Evolutionary conservation across 257 asterid genomes (phyloP).

Genomic region (Cinchona pubescens): DNA sequence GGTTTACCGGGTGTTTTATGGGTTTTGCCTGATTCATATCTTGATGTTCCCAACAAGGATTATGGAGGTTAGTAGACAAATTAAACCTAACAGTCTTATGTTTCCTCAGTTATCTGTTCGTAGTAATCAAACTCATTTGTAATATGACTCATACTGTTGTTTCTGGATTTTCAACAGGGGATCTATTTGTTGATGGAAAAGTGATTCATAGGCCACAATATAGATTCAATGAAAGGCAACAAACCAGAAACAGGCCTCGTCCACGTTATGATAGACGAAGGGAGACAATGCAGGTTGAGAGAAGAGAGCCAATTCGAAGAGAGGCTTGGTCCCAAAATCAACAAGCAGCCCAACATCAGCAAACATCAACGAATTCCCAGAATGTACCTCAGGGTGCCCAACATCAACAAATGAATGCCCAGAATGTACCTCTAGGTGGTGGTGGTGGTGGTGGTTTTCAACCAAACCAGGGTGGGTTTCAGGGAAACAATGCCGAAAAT

Average conservation of each 20-base stretch:
- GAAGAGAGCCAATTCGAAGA: conserved; percentile 40
- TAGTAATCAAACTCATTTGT: background rate
- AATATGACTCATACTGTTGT: too few relatives aligned
- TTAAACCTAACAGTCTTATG: background rate
- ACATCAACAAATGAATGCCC: conserved; percentile 23
- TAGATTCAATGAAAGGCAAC: conserved; percentile 54
- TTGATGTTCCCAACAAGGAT: conserved; percentile 80
- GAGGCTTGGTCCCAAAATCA: conserved; percentile 25
- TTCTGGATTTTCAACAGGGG: conserved; percentile 45
- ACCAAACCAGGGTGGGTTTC: conserved; percentile 23
- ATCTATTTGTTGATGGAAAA: conserved; percentile 69
- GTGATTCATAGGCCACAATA: conserved; percentile 78
- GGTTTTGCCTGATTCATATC: conserved; percentile 90
- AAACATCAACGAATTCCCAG: conserved; percentile 18
- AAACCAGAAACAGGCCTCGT: conserved; percentile 57
- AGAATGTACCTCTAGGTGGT: conserved; percentile 18
- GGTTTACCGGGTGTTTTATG: conserved; percentile 71
- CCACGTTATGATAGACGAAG: conserved; percentile 79
- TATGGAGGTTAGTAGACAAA: conserved; percentile 62
- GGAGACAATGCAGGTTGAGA: conserved; percentile 69
- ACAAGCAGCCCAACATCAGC: conserved; percentile 27
- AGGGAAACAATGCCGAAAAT: conserved; percentile 23
- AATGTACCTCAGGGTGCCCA: conserved; percentile 21
- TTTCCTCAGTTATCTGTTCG: conserved; percentile 1
- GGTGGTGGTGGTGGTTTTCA: conserved; percentile 13